Base-by-base conservation (phyloP, 2,329 filamentous ascomycete species). In the Madurella fahalii region DNA sequence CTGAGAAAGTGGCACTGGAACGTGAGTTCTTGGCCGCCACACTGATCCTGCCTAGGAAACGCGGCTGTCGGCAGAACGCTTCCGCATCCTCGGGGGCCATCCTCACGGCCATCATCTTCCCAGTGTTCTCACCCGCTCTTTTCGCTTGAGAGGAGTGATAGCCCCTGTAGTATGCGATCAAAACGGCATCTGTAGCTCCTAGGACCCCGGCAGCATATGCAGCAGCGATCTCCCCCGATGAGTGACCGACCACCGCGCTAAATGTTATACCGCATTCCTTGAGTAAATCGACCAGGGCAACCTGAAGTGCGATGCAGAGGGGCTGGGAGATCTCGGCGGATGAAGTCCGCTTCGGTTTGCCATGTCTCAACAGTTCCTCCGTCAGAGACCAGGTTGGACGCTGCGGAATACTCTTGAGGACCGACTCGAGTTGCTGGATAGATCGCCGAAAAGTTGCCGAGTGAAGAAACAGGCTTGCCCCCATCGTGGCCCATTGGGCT, bases 191-290 rank as follows among this genome's bases (percentile, higher is more conserved):
- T 16, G 65, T 51, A 2, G 65, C 60, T 0, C 68, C 65, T 4
- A 77, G 56, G 2, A 62, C 57, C 1, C 74, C 71, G 0, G 69
- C 65, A 0, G 73, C 72, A 44, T 77, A 77, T 0, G 74, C 73
- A 1, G 74, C 75, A 0, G 69, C 74, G 34, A 77, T 73, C 58
- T 77, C 75, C 1, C 75, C 75, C 2, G 65, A 69, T 0, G 71
- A 74, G 52, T 78, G 75, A 0, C 74, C 75, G 4, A 75, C 65
- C 0, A 75, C 72, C 1, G 66, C 68, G 4, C 61, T 41, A 0
- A 72, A 69, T 2, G 39, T 48, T 18, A 78, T 59, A 0, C 68
- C 66, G 39, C 65, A 63, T 2, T 59, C 56, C 0, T 41, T 40
- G 2, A 79, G 66, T 0, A 73, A 58, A 13, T 77, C 69, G 0